phyloP scores from a whole-genome alignment of 2,329 filamentous ascomycete genomes.

The Remersonia thermophila region DNA sequence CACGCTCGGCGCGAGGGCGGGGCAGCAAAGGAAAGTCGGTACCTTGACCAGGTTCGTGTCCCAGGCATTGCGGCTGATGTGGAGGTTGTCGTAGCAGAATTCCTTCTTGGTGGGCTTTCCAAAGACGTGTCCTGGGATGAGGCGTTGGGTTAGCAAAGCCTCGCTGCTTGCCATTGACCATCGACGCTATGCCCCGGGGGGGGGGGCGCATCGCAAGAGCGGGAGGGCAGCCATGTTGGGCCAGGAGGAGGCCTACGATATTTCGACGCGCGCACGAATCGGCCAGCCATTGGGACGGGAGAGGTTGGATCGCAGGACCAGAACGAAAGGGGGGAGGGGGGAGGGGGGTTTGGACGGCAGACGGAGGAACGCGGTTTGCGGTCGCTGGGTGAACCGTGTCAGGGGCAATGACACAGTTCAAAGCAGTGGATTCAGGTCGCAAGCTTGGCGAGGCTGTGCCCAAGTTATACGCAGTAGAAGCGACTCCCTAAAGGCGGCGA shows the following conservation, averaged over 20 bases:
- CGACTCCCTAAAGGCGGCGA: too few relatives aligned
- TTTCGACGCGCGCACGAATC: conserved; percentile 57
- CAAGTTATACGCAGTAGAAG: too few relatives aligned
- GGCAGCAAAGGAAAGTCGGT: conserved; percentile 25
- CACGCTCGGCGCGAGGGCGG: not conserved
- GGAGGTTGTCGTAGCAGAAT: conserved; percentile 95
- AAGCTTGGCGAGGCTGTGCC: too few relatives aligned
- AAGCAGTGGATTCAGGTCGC: too few relatives aligned
- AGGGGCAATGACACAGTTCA: too few relatives aligned
- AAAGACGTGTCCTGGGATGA: conserved; percentile 78
- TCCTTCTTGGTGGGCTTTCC: conserved; percentile 93
- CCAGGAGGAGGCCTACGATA: conserved; percentile 49
- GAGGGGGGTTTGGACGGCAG: too few relatives aligned
- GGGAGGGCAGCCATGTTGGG: conserved; percentile 5
- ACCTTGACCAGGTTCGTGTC: conserved; percentile 98
- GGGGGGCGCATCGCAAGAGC: conserved; percentile 4
- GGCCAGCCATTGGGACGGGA: conserved; percentile 41
- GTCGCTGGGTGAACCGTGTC: too few relatives aligned
- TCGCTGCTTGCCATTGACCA: conserved; percentile 6
- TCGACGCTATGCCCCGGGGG: too few relatives aligned
- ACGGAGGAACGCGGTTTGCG: too few relatives aligned
- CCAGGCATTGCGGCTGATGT: conserved; percentile 97
- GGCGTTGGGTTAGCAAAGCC: conserved; percentile 21
- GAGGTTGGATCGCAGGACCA: too few relatives aligned
- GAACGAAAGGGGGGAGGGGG: too few relatives aligned